Percentiles rank a stretch among this genome's conserved stretches.
These are phyloP conservation scores for Mallotus repandus DNA, from an alignment of 441 rosid species.

Conservation along the genomic window DNA sequence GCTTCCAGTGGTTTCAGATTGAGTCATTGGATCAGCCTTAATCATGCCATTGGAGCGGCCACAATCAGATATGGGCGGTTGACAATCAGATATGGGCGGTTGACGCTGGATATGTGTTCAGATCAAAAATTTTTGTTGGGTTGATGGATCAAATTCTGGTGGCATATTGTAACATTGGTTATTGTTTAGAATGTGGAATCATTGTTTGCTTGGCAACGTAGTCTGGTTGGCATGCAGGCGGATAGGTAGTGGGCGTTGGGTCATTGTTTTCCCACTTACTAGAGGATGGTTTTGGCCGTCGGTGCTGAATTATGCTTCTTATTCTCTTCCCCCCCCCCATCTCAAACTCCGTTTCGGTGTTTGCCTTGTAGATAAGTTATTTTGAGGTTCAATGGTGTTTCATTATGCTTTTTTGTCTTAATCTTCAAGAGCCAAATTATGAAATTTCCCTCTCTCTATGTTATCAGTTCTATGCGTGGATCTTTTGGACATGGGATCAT, in stretches of 20 bases:
- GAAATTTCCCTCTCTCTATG: too few species aligned
- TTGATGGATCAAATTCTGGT: constrained; percentile 23
- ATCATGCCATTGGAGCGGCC: constrained; percentile 16
- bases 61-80: constrained; percentile 4
- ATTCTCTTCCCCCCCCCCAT: not conserved
- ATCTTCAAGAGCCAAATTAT: not conserved
- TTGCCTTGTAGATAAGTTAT: constrained; percentile 16
- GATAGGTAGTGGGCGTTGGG: not conserved
- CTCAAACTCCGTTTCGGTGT: not conserved
- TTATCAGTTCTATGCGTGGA: too few species aligned
- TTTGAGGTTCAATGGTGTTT: not conserved
- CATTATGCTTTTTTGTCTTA: not conserved
- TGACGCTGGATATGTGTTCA: constrained; percentile 12
- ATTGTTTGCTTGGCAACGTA: constrained; percentile 31
- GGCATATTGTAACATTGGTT: constrained; percentile 31
- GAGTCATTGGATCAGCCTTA: constrained; percentile 15
- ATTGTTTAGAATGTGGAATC: constrained; percentile 36
- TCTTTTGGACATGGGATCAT: too few species aligned
- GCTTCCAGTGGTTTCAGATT: constrained; percentile 18
- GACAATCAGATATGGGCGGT: constrained; percentile 8
- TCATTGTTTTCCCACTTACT: constrained; percentile 14
- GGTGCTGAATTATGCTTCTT: not conserved
- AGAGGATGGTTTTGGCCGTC: not conserved
- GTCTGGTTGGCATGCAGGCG: constrained; percentile 23
- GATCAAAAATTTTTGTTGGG: constrained; percentile 8